Percentiles rank a stretch among this genome's conserved stretches.
Evolutionary conservation across 164 flowering plant genomes (phyloP).

Genomic region (Magnolia officinalis): DNA sequence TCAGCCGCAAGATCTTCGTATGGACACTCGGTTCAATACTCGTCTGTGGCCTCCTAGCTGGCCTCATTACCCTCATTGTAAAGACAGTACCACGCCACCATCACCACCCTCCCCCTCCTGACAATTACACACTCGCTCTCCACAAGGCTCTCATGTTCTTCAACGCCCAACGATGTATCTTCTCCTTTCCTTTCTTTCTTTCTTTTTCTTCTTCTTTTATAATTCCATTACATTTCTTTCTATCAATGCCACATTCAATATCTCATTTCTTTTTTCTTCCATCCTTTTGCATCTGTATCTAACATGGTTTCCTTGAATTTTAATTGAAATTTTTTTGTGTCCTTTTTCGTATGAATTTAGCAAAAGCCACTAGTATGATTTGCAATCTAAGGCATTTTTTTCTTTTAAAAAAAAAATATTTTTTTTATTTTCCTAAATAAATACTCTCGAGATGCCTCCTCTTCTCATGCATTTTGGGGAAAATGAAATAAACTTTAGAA

Average conservation of each 20-base stretch:
- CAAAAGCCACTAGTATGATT: too few relatives aligned
- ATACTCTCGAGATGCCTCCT: too few relatives aligned
- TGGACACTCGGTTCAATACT: constrained; percentile 79
- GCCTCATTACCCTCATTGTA: constrained; percentile 62
- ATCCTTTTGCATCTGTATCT: too few relatives aligned
- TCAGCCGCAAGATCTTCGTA: constrained; percentile 78
- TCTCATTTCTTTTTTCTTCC: background rate
- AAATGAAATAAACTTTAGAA: too few relatives aligned
- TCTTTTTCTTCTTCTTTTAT: constrained; percentile 31
- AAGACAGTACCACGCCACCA: constrained; percentile 76
- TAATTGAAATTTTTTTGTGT: too few relatives aligned
- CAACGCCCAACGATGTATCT: constrained; percentile 68
- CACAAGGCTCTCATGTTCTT: constrained; percentile 59
- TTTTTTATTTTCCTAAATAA: too few relatives aligned
- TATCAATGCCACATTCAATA: background rate
- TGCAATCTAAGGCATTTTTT: too few relatives aligned
- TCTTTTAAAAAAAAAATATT: too few relatives aligned
- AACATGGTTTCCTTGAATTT: background rate
- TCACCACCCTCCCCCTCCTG: constrained; percentile 55
- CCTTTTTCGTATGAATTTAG: too few relatives aligned
- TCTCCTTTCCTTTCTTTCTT: constrained; percentile 38
- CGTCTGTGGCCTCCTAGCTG: constrained; percentile 59
- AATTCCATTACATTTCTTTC: constrained; percentile 9
- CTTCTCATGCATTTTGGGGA: too few relatives aligned
- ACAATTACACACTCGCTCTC: constrained; percentile 64